Evolutionary conservation across 768 basidiomycete species (phyloP).

Genomic region (Rubroboletus satanas): DNA sequence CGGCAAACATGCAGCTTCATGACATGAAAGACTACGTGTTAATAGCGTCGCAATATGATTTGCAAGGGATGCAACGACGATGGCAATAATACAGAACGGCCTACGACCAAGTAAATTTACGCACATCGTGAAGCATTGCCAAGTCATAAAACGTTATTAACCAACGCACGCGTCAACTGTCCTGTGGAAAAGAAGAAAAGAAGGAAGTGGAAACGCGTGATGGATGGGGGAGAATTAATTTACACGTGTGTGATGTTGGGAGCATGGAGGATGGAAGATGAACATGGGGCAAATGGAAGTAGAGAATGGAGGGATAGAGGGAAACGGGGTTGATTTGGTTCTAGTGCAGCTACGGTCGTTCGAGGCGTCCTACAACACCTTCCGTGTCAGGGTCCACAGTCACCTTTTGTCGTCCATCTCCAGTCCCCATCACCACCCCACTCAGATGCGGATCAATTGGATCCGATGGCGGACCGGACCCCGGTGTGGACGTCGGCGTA

Average conservation of each 20-base stretch:
- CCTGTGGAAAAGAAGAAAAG: not conserved
- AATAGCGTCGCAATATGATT: not conserved
- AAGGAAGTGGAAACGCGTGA: not conserved
- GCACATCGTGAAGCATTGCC: not conserved
- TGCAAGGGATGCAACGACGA: not conserved
- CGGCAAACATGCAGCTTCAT: not conserved
- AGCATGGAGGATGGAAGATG: not conserved
- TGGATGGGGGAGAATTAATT: slow-evolving; percentile 4
- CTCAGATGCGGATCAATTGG: slow-evolving; percentile 32
- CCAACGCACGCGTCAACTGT: not conserved
- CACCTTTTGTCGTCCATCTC: slow-evolving; percentile 26
- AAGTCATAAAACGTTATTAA: not conserved
- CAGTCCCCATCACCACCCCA: slow-evolving; percentile 21
- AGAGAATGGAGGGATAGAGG: not conserved
- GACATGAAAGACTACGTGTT: not conserved
- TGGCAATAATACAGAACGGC: slow-evolving; percentile 8
- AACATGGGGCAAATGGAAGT: not conserved
- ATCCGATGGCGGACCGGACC: slow-evolving; percentile 32
- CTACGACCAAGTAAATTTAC: slow-evolving; percentile 6
- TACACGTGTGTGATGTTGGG: slow-evolving; percentile 13
- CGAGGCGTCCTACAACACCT: slow-evolving; percentile 18
- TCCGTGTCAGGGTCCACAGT: slow-evolving; percentile 27
- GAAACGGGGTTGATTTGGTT: not conserved
- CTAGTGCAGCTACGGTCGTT: slow-evolving; percentile 11
- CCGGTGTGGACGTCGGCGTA: slow-evolving; percentile 34